Evolutionary conservation across 2,329 filamentous ascomycete genomes (phyloP), one percentile per base, ranked within the genome.

Genomic region (Didymella keratinophila): DNA sequence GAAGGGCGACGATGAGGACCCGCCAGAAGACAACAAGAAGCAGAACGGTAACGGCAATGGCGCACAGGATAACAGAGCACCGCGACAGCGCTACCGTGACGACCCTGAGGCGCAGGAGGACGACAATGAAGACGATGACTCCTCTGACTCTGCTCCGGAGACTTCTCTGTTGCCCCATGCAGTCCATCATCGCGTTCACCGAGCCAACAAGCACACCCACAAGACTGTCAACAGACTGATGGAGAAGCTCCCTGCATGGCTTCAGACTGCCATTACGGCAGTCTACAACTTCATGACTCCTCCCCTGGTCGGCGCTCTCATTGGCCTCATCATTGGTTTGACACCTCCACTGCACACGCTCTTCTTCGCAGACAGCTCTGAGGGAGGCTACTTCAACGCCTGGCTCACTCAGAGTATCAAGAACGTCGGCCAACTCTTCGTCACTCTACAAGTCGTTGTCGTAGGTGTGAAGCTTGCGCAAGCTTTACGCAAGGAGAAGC

Each of bases 401-500:
- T 90, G 87, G 87, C 76, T 90, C 37, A 89, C 87, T 0, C 80
- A 81, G 0, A 83, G 84, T 0, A 74, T 90, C 20, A 81, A 85
- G 63, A 89, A 87, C 54, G 80, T 89, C 21, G 87, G 88, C 3
- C 79, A 82, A 0, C 78, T 90, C 0, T 90, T 90, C 68, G 86
- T 88, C 0, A 82, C 85, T 0, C 75, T 89, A 25, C 88, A 89
- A 28, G 85, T 90, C 16, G 82, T 90, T 16, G 82, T 90, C 0
- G 87, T 88, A 0, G 87, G 88, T 1, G 84, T 88, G n/a, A 87
- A 87, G 62, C 80, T 90, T 1, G 86, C 83, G 54, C 81, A 81
- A 21, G 82, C 83, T 16, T 77, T 86, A 62, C 71, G 79, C 56
- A 78, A 78, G 58, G 80, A 81, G 68, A 81, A 80, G 63, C 71